Evolutionary conservation across 2,329 filamentous ascomycete species (phyloP).

Genomic region (Trichophyton rubrum): DNA sequence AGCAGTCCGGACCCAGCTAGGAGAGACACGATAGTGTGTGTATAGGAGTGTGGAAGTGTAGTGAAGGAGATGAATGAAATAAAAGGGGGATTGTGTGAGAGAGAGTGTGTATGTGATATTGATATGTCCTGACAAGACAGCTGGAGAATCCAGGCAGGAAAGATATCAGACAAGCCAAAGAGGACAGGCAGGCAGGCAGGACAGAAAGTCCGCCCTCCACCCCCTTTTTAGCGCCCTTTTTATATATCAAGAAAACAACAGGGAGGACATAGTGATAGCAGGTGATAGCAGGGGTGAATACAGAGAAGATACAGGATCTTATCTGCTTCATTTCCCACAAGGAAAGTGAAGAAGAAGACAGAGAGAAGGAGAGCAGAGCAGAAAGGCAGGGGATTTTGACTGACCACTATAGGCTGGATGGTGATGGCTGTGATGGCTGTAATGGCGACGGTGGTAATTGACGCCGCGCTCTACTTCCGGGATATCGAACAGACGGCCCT

Average conservation of each 20-base stretch:
- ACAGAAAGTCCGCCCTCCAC: no score
- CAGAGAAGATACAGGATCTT: no score
- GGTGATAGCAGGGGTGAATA: not conserved
- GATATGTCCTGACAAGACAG: no score
- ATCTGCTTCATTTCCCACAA: not conserved
- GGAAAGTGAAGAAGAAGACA: not conserved
- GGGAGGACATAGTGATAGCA: not conserved
- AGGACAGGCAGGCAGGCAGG: no score
- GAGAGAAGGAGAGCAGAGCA: not conserved
- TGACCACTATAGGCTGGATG: not conserved
- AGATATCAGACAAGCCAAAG: not conserved
- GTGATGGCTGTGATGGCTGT: no score
- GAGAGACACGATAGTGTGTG: not conserved
- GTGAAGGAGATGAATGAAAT: not conserved
- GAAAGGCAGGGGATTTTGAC: not conserved
- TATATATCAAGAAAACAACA: not conserved
- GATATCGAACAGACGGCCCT: no score
- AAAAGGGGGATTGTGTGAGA: not conserved
- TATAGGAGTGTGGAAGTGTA: not conserved
- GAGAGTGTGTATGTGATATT: not conserved
- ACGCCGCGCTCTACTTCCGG: no score
- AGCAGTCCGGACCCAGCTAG: not conserved
- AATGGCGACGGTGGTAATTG: no score
- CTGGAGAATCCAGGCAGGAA: not conserved
- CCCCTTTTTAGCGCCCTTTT: not conserved